Base-by-base conservation (phyloP, 306 rosid genomes). In the Ormosia semicastrata region DNA sequence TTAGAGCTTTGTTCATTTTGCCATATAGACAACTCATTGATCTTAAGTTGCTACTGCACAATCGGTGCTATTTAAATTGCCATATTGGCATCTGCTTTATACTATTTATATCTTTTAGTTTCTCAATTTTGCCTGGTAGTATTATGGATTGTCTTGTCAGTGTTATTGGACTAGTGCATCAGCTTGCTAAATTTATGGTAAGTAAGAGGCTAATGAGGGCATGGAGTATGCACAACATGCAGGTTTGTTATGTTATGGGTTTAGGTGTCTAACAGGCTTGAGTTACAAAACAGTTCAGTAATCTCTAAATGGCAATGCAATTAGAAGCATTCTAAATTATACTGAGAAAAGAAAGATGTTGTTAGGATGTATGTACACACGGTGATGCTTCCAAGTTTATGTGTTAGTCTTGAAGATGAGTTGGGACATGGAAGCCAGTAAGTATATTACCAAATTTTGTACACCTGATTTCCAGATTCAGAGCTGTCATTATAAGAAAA, bases 201-300 rank as follows among this genome's bases (percentile, higher is more conserved):
- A 64, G 24, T 24, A 64, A 65, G 68, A 73, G 73, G 66, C 53
- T 57, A 13, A 57, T 32, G 11, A 52, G 75, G 44, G 75, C 24
- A 24, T 24, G 24, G 24, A 24, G 24, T 33, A 60, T 50, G 17
- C 18, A 43, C 40, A 57, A 29, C 17, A 8, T 65, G 43, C 18
- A n/a, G 43, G 73, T 58, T 75, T 58, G n/a, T 77, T 36, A 40
- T 86, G 57, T 68, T 64, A 57, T n/a, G n/a, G n/a, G n/a, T n/a
- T n/a, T n/a, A n/a, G n/a, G n/a, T n/a, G 66, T 56, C n/a, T 59
- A 39, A 44, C 36, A 43, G 40, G 69, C 13, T 75, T 63, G 34
- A 39, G 36, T 56, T 49, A 8, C 14, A 5, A 46, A 49, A 17
- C 24, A 17, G 57, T 4, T 5, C 39, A 57, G 44, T 63, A 40